phyloP scores from a whole-genome alignment of 768 basidiomycete species.

The Rhizopogon vesiculosus region DNA sequence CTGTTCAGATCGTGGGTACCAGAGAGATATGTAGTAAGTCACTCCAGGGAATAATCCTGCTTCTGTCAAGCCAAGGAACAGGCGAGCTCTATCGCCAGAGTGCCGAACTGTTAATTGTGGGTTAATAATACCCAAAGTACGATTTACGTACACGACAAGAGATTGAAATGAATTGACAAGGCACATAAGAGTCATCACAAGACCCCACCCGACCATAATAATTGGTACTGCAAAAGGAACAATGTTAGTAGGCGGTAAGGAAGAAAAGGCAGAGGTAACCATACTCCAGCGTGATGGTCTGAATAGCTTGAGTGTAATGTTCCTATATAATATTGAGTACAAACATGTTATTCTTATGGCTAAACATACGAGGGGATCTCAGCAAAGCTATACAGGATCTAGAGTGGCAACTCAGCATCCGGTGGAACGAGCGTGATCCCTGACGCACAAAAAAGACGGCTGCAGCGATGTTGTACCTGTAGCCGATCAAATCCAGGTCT shows the following conservation, averaged over 20 bases:
- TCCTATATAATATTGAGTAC: constrained; percentile 19
- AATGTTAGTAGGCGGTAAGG: constrained; percentile 5
- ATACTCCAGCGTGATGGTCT: constrained; percentile 33
- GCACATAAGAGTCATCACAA: constrained; percentile 35
- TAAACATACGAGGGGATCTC: constrained; percentile 33
- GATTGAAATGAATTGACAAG: constrained; percentile 29
- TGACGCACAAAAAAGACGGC: constrained; percentile 33
- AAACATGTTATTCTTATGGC: background rate
- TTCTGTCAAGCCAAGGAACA: constrained; percentile 45
- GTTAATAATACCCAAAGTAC: background rate
- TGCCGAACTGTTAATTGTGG: background rate
- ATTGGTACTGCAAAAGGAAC: background rate
- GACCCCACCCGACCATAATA: constrained; percentile 24
- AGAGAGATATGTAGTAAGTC: constrained; percentile 46
- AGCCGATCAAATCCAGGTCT: constrained; percentile 30
- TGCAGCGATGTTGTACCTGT: constrained; percentile 32
- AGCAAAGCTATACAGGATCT: constrained; percentile 33
- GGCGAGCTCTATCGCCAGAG: constrained; percentile 23
- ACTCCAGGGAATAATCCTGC: constrained; percentile 40
- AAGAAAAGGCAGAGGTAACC: constrained; percentile 2
- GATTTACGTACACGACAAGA: constrained; percentile 24
- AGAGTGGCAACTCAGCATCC: background rate
- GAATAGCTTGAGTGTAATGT: constrained; percentile 32
- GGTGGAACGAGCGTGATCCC: background rate
- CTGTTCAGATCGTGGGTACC: constrained; percentile 58